Percentiles rank a stretch among this genome's conserved stretches.
Evolutionary conservation across 257 asterid genomes (phyloP).

Genomic region (Galeopsis tetrahit): DNA sequence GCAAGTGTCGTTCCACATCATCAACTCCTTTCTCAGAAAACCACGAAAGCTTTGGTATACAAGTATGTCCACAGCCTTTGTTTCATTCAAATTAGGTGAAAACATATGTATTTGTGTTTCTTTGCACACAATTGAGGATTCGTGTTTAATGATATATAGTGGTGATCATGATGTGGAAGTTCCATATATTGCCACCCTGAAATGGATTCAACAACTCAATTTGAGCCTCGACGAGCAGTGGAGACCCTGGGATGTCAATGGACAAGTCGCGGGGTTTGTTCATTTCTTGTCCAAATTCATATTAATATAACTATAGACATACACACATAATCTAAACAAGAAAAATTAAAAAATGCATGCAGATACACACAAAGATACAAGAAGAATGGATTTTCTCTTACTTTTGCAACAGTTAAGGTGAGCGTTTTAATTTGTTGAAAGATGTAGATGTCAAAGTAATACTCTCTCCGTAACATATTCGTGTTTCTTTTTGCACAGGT

Average conservation of each 20-base stretch:
- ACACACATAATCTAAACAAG: too few species aligned
- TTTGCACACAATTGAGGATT: background rate
- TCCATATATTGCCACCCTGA: slow-evolving; percentile 18
- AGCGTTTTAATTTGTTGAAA: background rate
- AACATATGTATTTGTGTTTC: too few species aligned
- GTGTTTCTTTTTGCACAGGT: too few species aligned
- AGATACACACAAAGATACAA: slow-evolving; percentile 28
- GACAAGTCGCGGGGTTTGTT: slow-evolving; percentile 33
- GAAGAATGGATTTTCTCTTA: background rate
- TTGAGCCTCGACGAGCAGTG: slow-evolving; percentile 15
- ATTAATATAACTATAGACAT: too few species aligned
- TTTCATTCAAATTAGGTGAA: too few species aligned
- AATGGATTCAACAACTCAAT: slow-evolving; percentile 29
- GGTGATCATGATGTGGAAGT: slow-evolving; percentile 29
- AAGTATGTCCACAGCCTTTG: background rate
- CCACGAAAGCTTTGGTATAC: slow-evolving; percentile 1
- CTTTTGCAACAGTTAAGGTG: slow-evolving; percentile 32
- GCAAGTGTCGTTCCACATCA: slow-evolving; percentile 1
- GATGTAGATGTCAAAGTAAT: background rate
- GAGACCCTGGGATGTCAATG: slow-evolving; percentile 29
- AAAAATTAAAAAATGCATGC: background rate
- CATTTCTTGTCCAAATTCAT: background rate
- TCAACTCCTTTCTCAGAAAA: background rate
- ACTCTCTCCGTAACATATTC: too few species aligned
- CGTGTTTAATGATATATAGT: background rate